Evolutionary conservation across 2,329 filamentous ascomycete species (phyloP), one percentile per base, ranked within the genome.

Genomic region (Aureobasidium pullulans): DNA sequence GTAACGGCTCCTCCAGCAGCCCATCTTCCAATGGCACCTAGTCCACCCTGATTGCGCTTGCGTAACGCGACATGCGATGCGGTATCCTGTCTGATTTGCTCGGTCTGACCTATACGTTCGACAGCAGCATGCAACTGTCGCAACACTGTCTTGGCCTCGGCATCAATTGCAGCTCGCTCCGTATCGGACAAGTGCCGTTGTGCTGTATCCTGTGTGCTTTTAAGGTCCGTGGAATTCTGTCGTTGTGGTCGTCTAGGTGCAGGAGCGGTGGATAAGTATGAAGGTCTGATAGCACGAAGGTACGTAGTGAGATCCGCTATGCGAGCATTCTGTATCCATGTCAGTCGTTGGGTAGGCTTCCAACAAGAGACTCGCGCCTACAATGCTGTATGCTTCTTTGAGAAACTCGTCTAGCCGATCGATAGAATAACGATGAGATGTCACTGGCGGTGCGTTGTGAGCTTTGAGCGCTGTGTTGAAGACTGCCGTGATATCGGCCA

Each of bases 371-470:
- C 63, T 53, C 81, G 68, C 42, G 19, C 67, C 10, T 77, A 95
- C 92, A 73, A 97, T 96, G 71, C 88, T 84, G 75, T 96, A 94
- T 57, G 94, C 94, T 75, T 97, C 93, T 70, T 93, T 91, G 36
- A 97, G 78, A 71, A 97, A 99, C 67, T 88, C 88, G 71, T 96
- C 89, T 53, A 94, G 81, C 57, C 69, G 67, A 48, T 70, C 69
- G 54, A 73, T 67, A 61, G 70, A 70, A 62, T 73, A 76, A 10
- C 68, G 69, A 62, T 75, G 70, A 59, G 71, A 66, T 74, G 80
- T 64, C 11, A 81, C 78, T 7, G 78, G 74, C 31, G 76, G 75
- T 46, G 81, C 64, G 72, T 82, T 75, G 62, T 83, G 82, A 66
- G 79, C 75, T 67, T 81, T 80, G 28, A 93, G 80, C 48, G 87